phyloP scores from a whole-genome alignment of 108 stramenopile species.

The Skeletonema potamos region DNA sequence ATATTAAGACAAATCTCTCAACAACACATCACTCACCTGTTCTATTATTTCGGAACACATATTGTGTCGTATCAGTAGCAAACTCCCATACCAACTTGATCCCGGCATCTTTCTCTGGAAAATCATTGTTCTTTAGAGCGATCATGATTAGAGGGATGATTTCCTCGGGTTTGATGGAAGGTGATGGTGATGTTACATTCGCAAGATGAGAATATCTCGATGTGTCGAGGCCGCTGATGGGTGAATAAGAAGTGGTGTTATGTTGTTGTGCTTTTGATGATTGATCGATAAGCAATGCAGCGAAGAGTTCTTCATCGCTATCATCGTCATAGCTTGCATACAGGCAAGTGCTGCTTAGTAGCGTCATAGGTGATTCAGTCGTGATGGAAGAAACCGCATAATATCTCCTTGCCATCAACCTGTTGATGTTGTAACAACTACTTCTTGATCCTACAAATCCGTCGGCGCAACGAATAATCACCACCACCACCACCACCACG shows the following conservation, averaged over 20 bases:
- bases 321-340: not conserved
- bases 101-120: constrained; percentile 39
- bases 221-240: not conserved
- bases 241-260: not conserved
- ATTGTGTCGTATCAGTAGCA: constrained; percentile 42
- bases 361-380: not conserved
- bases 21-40: constrained; percentile 9
- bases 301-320: not conserved
- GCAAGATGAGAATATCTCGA: not conserved
- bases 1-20: not conserved
- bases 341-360: not conserved
- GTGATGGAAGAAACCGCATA: no score
- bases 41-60: constrained; percentile 42
- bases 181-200: constrained; percentile 7
- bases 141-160: constrained; percentile 39
- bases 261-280: not conserved
- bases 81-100: constrained; percentile 43
- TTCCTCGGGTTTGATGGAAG: constrained; percentile 28
- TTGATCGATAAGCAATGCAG: not conserved
- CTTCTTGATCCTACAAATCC: not conserved
- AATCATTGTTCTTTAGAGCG: constrained; percentile 29
- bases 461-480: not conserved
- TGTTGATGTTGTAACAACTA: not conserved
- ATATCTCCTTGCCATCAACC: not conserved
- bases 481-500: no score